Evolutionary conservation across 129 eudicot species (phyloP).

Genomic region (Heracleum sosnowskyi): DNA sequence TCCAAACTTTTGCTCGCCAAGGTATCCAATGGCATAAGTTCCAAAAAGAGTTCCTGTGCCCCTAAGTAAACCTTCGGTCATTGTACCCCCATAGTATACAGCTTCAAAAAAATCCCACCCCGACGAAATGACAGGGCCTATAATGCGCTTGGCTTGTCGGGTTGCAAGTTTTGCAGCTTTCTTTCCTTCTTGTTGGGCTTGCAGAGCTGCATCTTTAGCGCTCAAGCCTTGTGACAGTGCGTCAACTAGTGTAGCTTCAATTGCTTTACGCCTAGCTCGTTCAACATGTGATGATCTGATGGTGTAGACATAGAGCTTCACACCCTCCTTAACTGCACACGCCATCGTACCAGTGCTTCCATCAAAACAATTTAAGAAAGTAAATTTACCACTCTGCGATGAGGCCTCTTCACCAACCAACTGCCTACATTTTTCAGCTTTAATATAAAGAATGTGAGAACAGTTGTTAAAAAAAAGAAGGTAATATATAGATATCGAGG

Average conservation of each 20-base stretch:
- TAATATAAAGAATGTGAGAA: slow-evolving; percentile 7
- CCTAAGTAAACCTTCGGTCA: slow-evolving; percentile 68
- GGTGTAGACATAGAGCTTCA: slow-evolving; percentile 65
- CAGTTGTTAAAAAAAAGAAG: not conserved
- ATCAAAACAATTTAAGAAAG: slow-evolving; percentile 66
- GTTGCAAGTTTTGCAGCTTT: slow-evolving; percentile 91
- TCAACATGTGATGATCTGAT: slow-evolving; percentile 77
- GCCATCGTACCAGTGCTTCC: slow-evolving; percentile 85
- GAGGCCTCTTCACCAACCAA: slow-evolving; percentile 77
- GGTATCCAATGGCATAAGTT: slow-evolving; percentile 55
- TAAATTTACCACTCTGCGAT: slow-evolving; percentile 84
- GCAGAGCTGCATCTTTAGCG: slow-evolving; percentile 65
- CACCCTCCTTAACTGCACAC: slow-evolving; percentile 78
- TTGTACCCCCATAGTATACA: slow-evolving; percentile 66
- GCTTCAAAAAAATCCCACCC: slow-evolving; percentile 99
- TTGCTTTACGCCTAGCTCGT: slow-evolving; percentile 57
- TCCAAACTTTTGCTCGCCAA: slow-evolving; percentile 78
- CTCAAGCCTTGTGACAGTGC: slow-evolving; percentile 62
- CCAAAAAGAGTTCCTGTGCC: slow-evolving; percentile 90
- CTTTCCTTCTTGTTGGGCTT: slow-evolving; percentile 72
- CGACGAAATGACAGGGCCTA: slow-evolving; percentile 85
- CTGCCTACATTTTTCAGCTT: slow-evolving; percentile 89
- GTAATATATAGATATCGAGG: not conserved
- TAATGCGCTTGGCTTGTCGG: slow-evolving; percentile 62
- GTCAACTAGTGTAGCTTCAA: slow-evolving; percentile 59